A percentile compares a stretch with the other conserved stretches of the same genome.
phyloP scores from a whole-genome alignment of 2,329 filamentous ascomycete genomes.

The Botrytis medusae region DNA sequence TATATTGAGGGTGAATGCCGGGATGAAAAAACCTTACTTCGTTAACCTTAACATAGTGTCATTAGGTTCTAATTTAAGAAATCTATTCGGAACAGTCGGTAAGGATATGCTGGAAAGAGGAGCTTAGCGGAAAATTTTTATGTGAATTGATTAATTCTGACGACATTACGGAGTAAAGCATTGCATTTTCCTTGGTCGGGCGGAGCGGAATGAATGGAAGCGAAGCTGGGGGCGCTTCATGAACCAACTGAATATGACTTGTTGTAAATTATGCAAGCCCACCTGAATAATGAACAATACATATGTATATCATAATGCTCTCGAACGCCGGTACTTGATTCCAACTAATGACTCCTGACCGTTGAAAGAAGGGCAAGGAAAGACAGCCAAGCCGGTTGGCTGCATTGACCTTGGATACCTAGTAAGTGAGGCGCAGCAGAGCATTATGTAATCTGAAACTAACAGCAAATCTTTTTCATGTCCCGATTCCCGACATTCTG shows the following conservation, averaged over 20 bases:
- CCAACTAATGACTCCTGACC: background rate
- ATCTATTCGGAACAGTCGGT: background rate
- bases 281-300: background rate
- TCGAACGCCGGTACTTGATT: background rate
- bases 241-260: background rate
- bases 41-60: background rate
- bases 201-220: background rate
- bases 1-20: background rate
- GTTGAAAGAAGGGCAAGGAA: background rate
- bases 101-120: background rate
- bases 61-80: constrained; percentile 6
- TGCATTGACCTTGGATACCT: background rate
- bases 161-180: background rate
- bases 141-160: background rate
- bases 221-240: background rate
- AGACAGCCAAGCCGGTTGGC: background rate
- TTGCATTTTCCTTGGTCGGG: background rate
- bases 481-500: background rate
- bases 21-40: background rate
- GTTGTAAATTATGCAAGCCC: background rate
- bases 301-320: background rate
- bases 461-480: background rate
- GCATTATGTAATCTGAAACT: background rate
- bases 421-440: background rate
- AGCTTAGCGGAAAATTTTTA: background rate